phyloP scores from a whole-genome alignment of 164 flowering plant genomes.

The Macadamia integrifolia region DNA sequence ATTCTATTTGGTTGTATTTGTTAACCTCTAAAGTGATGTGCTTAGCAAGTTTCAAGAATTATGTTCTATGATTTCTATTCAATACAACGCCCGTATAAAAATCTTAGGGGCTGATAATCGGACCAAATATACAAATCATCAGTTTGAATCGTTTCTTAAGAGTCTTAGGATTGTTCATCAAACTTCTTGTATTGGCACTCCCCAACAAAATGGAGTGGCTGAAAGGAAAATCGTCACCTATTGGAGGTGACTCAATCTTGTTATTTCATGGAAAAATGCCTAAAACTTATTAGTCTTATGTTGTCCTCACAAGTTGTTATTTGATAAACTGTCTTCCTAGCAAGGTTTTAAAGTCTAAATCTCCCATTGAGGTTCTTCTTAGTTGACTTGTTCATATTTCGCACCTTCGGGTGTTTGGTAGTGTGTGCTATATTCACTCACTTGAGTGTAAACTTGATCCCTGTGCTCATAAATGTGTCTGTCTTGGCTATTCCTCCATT shows the following conservation, averaged over 20 bases:
- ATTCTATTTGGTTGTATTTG: conserved; percentile 2
- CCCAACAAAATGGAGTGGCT: conserved; percentile 3
- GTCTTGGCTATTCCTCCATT: conserved; percentile 12
- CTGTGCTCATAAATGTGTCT: conserved; percentile 2
- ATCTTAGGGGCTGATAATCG: background rate
- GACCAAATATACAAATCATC: background rate
- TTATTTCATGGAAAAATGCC: conserved; percentile 11
- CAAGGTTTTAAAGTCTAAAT: background rate
- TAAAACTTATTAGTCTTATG: conserved; percentile 9
- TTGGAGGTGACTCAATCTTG: conserved; percentile 8
- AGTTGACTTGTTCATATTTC: background rate
- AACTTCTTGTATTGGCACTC: conserved; percentile 1
- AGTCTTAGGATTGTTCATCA: conserved; percentile 1
- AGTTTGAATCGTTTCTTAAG: background rate
- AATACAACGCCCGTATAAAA: background rate
- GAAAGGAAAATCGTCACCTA: conserved; percentile 17
- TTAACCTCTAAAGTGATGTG: background rate
- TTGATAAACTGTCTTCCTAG: conserved; percentile 10
- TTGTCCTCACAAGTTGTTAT: conserved; percentile 4
- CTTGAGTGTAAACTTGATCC: conserved; percentile 8
- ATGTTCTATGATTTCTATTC: background rate
- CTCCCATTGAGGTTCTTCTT: background rate
- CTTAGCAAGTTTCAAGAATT: background rate
- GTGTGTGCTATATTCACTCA: conserved; percentile 11
- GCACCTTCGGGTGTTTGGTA: conserved; percentile 5